Evolutionary conservation across 1,139 yeast species (phyloP).

Genomic region (Geotrichum cucujoidarum): DNA sequence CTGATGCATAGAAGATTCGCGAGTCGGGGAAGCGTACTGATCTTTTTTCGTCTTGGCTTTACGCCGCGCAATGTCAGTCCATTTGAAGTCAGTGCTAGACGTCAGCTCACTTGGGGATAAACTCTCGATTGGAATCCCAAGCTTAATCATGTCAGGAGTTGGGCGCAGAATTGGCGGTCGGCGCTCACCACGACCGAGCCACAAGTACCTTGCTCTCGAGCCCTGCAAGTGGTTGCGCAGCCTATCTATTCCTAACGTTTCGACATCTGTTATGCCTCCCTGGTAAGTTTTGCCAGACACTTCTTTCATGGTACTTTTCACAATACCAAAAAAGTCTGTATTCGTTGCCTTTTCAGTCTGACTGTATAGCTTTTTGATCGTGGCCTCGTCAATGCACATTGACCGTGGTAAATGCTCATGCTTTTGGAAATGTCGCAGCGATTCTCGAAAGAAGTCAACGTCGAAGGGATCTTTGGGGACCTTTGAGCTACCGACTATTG

Average conservation of each 20-base stretch:
- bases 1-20: too few relatives aligned
- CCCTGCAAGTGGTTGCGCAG: conserved; percentile 44
- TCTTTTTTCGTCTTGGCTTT: conserved; percentile 15
- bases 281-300: conserved; percentile 44
- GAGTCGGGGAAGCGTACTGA: conserved; percentile 6
- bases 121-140: conserved; percentile 29
- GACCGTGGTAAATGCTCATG: conserved; percentile 55
- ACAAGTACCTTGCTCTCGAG: conserved; percentile 44
- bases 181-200: conserved; percentile 44
- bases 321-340: conserved; percentile 57
- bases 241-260: conserved; percentile 48
- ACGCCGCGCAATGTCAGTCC: conserved; percentile 18
- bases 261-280: conserved; percentile 41
- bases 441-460: conserved; percentile 56
- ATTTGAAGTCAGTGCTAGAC: conserved; percentile 15
- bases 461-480: conserved; percentile 87
- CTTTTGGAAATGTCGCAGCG: conserved; percentile 64
- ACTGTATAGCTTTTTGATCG: conserved; percentile 55
- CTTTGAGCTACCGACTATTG: conserved; percentile 59
- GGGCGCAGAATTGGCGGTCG: conserved; percentile 5
- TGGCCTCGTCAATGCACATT: conserved; percentile 58
- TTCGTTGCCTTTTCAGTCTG: conserved; percentile 47
- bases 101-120: conserved; percentile 22
- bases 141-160: conserved; percentile 4
- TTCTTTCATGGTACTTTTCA: conserved; percentile 72